Evolutionary conservation across 2,329 filamentous ascomycete genomes (phyloP).

Genomic region (Hymenoscyphus salicellus): DNA sequence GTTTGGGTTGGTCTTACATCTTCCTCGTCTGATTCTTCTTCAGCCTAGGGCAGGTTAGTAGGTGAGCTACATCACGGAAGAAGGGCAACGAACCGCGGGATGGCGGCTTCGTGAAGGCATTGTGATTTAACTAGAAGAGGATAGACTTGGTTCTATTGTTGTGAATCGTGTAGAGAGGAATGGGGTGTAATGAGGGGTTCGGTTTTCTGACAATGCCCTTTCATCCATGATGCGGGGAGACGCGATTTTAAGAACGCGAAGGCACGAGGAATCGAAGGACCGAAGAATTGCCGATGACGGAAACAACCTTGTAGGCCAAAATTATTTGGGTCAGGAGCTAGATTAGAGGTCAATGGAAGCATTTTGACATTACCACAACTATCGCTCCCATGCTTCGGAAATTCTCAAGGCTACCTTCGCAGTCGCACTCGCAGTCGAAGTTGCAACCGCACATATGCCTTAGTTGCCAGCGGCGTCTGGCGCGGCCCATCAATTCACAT

Average conservation of each 20-base stretch:
- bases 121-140: conserved; percentile 9
- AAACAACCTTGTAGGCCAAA: no score
- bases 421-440: conserved; percentile 1
- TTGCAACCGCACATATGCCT: conserved; percentile 34
- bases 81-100: background rate
- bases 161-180: background rate
- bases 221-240: conserved; percentile 14
- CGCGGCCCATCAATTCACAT: conserved; percentile 12
- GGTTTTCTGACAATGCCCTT: background rate
- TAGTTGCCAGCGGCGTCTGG: conserved; percentile 33
- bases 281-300: no score
- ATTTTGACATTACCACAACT: background rate
- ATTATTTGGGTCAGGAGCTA: no score
- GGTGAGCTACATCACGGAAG: background rate
- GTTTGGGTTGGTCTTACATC: conserved; percentile 29
- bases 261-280: no score
- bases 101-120: conserved; percentile 24
- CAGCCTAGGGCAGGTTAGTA: conserved; percentile 10
- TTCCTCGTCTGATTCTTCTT: conserved; percentile 28
- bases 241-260: conserved; percentile 14
- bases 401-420: background rate
- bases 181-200: background rate
- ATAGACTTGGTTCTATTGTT: background rate
- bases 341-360: background rate
- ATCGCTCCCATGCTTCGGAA: background rate